Evolutionary conservation across 768 basidiomycete genomes (phyloP), one percentile per base, ranked within the genome.

Genomic region (Tylopilus balloui): DNA sequence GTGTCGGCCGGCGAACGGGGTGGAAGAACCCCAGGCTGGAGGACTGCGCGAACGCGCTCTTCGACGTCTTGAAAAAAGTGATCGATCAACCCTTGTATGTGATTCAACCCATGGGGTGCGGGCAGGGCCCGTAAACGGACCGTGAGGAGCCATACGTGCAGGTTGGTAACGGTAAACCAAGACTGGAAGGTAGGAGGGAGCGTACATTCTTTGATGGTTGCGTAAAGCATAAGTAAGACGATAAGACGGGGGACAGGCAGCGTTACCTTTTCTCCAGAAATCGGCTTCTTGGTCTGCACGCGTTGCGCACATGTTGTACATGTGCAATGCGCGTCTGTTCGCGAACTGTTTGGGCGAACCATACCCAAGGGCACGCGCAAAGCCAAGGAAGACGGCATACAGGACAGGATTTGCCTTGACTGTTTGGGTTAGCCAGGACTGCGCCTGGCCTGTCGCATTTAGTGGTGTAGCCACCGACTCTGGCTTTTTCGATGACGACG

Each of bases 1-100:
- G 39, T 66, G 57, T 53, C 42, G 21, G 39, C 29, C 25, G 38
- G 20, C 4, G 47, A 46, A 35, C 67, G 65, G 4, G 66, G 54
- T 1, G 59, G 68, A 20, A 68, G 43, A 13, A 62, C 36, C 14
- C 68, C 74, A 6, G 86, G 83, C 45, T 86, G 84, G 36, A 92
- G 80, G 24, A 92, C 84, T 6, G 78, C 71, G 17, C 93, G 85
- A 41, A 97, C 82, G 47, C 92, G 86, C 62, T 89, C 87, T 63
- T 97, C 95, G 53, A 91, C 79, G 64, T 97, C 91, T 56, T 92
- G 73, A 75, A 97, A 98, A 72, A 94, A 96, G 71, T 96, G 92
- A 66, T 95, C 92, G 54, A 96, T 77, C 51, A 97, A 75, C 7
- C 76, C 88, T 69, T 94, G 88, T 55, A 86, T 76, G 70, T 87